Base-by-base conservation (phyloP, 352 stramenopile species). In the Phytophthora palmivora region DNA sequence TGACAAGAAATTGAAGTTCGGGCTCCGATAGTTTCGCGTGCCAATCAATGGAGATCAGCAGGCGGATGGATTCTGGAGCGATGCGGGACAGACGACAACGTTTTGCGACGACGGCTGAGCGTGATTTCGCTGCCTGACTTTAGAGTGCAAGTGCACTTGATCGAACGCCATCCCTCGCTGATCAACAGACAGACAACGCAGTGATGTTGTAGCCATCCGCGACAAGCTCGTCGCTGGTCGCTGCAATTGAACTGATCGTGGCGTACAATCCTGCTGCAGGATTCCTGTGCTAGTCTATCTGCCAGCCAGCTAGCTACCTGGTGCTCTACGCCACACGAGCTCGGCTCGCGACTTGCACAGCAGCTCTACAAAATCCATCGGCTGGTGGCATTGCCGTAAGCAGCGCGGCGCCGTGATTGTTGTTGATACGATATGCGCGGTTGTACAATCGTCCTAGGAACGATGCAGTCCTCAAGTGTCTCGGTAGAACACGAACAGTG, bases 1-100 rank as follows among this genome's bases (percentile, higher is more conserved):
- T 71, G 55, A 61, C 55, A 38, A 73, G 52, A 67, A 71, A 58
- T 73, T 70, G 52, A 73, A 74, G 53, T 38, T 26, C 34, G 63
- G 54, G 39, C 56, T 61, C 39, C 37, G 42, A 47, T 66, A 66
- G 42, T 41, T 74, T 69, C 44, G 61, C 56, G 55, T 72, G 67
- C 67, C 34, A 70, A 77, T 71, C 58, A 30, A 42, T 67, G 21
- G 28, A 56, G 68, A 77, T 49, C 68, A 59, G 36, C 39, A 69
- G 46, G 7, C 37, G 41, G 41, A 48, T 60, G 36, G 36, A 66
- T 67, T 68, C 44, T 65, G 52, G 45, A 45, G 46, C 46, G 33
- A 19, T 63, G 45, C 53, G 44, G 47, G 48, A 61, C 58, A 38
- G 48, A 48, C 48, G 60, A 67, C 66, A 33, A 64, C 64, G 58